Conservation (phyloP, 1,139 yeast genomes). For the Candida freyschussii region DNA sequence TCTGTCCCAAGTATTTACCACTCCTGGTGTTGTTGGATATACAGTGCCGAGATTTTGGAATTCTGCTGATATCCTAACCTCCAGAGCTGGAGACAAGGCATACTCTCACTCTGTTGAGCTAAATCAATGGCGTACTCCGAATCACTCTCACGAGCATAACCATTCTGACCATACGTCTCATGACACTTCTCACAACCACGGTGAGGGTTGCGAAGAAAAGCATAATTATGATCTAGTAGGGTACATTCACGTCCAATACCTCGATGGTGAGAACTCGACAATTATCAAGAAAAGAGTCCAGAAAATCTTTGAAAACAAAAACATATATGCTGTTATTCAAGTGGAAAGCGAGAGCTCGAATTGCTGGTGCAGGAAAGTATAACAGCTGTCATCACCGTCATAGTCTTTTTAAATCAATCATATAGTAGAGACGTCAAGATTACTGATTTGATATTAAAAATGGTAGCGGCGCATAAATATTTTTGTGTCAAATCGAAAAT, state of each 20-base stretch:
- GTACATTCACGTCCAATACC: constrained; percentile 64
- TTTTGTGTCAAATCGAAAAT: too few relatives aligned
- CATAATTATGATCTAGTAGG: constrained; percentile 38
- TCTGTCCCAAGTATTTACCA: constrained; percentile 58
- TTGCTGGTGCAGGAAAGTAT: constrained; percentile 47
- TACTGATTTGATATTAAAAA: too few relatives aligned
- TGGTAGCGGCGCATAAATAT: too few relatives aligned
- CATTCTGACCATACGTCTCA: too few relatives aligned
- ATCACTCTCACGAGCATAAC: too few relatives aligned
- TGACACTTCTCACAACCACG: constrained; percentile 21
- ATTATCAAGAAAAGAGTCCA: constrained; percentile 61
- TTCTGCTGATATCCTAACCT: constrained; percentile 35
- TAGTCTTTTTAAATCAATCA: too few relatives aligned
- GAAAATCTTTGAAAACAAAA: constrained; percentile 34
- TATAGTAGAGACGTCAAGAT: too few relatives aligned
- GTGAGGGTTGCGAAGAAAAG: constrained; percentile 4
- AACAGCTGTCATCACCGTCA: too few relatives aligned
- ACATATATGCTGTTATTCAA: constrained; percentile 54
- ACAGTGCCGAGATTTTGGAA: constrained; percentile 88
- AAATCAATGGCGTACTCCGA: too few relatives aligned
- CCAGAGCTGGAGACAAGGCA: constrained; percentile 15
- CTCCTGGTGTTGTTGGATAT: constrained; percentile 80
- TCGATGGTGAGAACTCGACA: constrained; percentile 61
- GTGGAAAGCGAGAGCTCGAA: constrained; percentile 53
- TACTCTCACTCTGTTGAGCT: constrained; percentile 13